Evolutionary conservation across 2,329 filamentous ascomycete genomes (phyloP), one percentile per base, ranked within the genome.

Genomic region (Fusarium heterosporum): DNA sequence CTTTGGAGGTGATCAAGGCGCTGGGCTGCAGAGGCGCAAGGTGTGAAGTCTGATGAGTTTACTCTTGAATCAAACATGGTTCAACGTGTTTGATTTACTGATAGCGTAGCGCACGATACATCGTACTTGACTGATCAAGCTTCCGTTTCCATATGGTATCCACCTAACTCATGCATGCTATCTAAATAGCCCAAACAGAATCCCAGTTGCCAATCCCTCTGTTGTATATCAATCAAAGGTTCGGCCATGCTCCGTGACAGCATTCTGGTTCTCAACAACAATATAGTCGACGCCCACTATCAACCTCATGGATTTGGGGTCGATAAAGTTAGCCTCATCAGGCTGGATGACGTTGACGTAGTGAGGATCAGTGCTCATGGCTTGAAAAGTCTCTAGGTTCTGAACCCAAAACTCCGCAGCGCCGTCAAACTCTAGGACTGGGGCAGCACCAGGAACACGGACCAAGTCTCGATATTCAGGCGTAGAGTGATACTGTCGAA

Each of bases 271-370:
- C 8, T 61, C 55, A 8, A 61, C 55, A 22, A 53, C 17, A 4
- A 61, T 60, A 9, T 61, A 61, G 3, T 61, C 57, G 1, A 60
- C 40, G 4, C 57, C 57, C 10, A 61, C 57, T 3, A 61, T 61
- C 12, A 61, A 8, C 1, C 46, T 30, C 45, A 61, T 60, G 1
- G 55, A 60, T 2, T 30, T 26, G 14, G 32, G 29, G 8, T 61
- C 57, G 8, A 61, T 61, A 3, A 61, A 61, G 2, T 61, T 60
- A 4, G 17, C 25, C 3, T 61, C 57, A 2, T 61, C 55, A 6
- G 16, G 12, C 0, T 38, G 57, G 10, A 61, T 61, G 1, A 61
- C 55, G 7, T 45, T 14, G 1, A 11, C 26, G 4, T 61, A 61
- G 3, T 60, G 60, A 0, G 55, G 17, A 8, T 60, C 45, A 2